Evolutionary conservation across 169 alveolate genomes (phyloP).

Genomic region (Eimeria tenella): DNA sequence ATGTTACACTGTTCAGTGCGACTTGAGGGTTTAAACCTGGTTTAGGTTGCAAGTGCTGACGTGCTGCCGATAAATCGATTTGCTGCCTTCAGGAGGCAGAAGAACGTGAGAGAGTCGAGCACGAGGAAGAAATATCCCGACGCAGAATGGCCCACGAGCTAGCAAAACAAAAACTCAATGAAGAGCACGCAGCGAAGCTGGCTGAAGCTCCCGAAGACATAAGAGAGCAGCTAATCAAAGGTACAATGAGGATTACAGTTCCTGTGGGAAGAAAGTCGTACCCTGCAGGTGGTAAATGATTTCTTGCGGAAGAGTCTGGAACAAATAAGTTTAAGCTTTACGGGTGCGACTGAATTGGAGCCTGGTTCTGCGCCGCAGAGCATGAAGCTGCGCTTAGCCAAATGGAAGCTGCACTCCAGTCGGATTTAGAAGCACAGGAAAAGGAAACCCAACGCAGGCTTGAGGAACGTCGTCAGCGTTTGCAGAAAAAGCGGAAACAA

Average conservation of each 20-base stretch:
- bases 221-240: conserved; percentile 18
- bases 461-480: conserved; percentile 48
- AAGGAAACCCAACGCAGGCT: conserved; percentile 44
- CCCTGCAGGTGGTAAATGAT: no score
- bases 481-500: conserved; percentile 27
- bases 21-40: no score
- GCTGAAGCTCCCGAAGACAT: conserved; percentile 35
- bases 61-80: neutral
- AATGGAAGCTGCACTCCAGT: conserved; percentile 49
- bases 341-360: neutral
- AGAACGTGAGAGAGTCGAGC: conserved; percentile 23
- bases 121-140: conserved; percentile 8
- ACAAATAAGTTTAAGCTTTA: neutral
- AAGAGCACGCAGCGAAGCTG: conserved; percentile 36
- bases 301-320: neutral
- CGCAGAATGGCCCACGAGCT: conserved; percentile 31
- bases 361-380: conserved; percentile 15
- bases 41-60: no score
- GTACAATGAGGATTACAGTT: neutral
- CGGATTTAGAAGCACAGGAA: conserved; percentile 46
- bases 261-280: no score
- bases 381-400: conserved; percentile 40
- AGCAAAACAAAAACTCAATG: conserved; percentile 40
- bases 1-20: no score
- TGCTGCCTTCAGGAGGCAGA: conserved; percentile 30